Conservation (phyloP, 148 eudicot genomes). For the Amaranthus hypochondriacus region DNA sequence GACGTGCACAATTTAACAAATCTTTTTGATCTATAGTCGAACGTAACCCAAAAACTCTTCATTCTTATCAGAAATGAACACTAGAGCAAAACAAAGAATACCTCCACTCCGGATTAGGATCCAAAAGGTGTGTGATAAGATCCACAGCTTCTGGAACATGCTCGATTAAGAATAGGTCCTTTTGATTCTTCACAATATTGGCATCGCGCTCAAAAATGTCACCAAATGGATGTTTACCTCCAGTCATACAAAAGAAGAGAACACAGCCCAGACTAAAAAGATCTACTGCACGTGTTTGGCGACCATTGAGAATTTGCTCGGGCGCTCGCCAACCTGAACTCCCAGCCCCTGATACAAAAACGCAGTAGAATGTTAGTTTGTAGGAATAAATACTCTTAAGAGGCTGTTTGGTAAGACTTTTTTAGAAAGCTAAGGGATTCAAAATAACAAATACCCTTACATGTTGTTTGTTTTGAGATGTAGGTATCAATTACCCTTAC, state of each 20-base stretch:
- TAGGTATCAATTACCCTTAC: no score
- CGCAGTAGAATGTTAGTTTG: conserved; percentile 4
- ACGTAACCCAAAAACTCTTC: not conserved
- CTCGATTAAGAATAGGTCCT: conserved; percentile 70
- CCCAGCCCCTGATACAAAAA: conserved; percentile 54
- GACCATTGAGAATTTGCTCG: conserved; percentile 81
- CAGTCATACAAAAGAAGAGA: conserved; percentile 80
- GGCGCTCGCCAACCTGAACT: conserved; percentile 99
- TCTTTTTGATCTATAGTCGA: not conserved
- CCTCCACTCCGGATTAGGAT: conserved; percentile 69
- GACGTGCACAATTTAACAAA: not conserved
- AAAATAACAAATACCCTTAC: no score
- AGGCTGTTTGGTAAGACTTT: no score
- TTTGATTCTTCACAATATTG: conserved; percentile 61
- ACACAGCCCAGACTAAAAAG: conserved; percentile 84
- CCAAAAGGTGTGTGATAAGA: conserved; percentile 59
- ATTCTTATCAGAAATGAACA: not conserved
- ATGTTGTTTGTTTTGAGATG: no score
- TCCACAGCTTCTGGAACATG: conserved; percentile 84
- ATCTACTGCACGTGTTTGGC: conserved; percentile 95
- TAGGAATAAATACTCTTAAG: not conserved
- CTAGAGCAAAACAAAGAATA: conserved; percentile 15
- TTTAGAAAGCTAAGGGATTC: no score
- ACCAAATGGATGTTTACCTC: conserved; percentile 94
- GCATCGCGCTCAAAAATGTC: conserved; percentile 77